phyloP scores from a whole-genome alignment of 108 stramenopile genomes.

The Seminavis robusta region DNA sequence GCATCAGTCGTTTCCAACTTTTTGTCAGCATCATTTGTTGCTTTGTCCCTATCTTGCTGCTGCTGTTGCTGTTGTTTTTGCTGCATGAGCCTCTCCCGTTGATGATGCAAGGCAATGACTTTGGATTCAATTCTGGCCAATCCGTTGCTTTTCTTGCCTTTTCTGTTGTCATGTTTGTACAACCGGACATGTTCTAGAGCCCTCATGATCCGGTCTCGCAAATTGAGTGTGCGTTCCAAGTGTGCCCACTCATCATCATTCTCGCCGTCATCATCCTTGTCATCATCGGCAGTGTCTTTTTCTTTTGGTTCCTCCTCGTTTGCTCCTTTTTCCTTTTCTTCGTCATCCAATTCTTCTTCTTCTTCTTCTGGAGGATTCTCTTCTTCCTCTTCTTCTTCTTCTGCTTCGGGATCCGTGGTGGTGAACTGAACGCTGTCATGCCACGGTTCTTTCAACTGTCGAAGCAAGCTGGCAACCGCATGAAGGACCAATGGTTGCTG shows the following conservation, averaged over 20 bases:
- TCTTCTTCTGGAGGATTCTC: not conserved
- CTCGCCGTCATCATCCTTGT: not conserved
- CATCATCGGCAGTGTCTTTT: not conserved
- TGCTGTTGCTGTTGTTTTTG: not conserved
- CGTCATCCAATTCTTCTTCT: not conserved
- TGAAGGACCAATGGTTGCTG: too few relatives aligned
- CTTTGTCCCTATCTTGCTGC: not conserved
- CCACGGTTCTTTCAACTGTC: too few relatives aligned
- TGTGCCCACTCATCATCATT: not conserved
- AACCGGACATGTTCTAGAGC: not conserved
- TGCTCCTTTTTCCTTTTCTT: not conserved
- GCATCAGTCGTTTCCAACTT: too few relatives aligned
- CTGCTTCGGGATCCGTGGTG: not conserved
- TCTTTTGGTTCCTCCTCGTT: not conserved
- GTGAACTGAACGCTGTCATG: too few relatives aligned
- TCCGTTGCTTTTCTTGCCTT: too few relatives aligned
- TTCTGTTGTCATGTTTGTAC: not conserved
- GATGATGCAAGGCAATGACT: not conserved
- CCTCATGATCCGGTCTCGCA: not conserved
- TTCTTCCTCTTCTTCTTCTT: not conserved
- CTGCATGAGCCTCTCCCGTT: not conserved
- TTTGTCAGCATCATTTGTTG: too few relatives aligned
- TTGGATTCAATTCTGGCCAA: too few relatives aligned
- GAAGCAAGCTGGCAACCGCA: too few relatives aligned
- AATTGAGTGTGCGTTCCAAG: conserved; percentile 13